Conservation (phyloP, 2,329 filamentous ascomycete species). For the Aspergillaceae sp. region DNA sequence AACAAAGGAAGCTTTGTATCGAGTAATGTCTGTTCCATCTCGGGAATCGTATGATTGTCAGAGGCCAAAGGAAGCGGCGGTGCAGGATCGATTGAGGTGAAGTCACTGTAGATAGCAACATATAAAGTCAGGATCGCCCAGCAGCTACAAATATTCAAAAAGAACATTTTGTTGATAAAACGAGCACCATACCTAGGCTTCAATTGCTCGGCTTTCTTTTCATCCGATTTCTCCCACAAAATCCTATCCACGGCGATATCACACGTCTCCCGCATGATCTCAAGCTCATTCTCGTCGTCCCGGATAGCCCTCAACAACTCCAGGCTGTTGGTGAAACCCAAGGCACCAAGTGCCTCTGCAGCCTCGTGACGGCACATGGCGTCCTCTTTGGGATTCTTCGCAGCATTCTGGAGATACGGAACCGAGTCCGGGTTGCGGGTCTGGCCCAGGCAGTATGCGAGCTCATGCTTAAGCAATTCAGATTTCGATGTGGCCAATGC, state of each 20-base stretch:
- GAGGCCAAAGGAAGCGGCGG: slow-evolving; percentile 70
- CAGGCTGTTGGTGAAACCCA: slow-evolving; percentile 67
- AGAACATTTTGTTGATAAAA: background rate
- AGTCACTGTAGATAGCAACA: slow-evolving; percentile 56
- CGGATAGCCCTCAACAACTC: slow-evolving; percentile 63
- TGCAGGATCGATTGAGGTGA: slow-evolving; percentile 89
- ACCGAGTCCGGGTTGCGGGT: slow-evolving; percentile 69
- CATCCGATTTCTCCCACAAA: slow-evolving; percentile 77
- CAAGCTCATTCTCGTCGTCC: slow-evolving; percentile 65
- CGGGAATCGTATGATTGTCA: slow-evolving; percentile 55
- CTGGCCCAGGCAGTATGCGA: slow-evolving; percentile 94
- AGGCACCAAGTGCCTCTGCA: slow-evolving; percentile 83
- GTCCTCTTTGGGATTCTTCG: slow-evolving; percentile 75
- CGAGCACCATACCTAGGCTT: slow-evolving; percentile 59
- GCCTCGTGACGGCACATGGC: slow-evolving; percentile 95
- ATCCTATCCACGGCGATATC: slow-evolving; percentile 94
- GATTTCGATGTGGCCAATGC: slow-evolving; percentile 69
- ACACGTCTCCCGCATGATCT: slow-evolving; percentile 86
- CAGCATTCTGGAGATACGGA: slow-evolving; percentile 61
- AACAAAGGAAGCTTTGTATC: slow-evolving; percentile 75
- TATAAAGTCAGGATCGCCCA: slow-evolving; percentile 14
- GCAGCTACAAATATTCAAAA: background rate
- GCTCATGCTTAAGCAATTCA: slow-evolving; percentile 86
- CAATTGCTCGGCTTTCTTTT: slow-evolving; percentile 64
- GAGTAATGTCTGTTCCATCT: slow-evolving; percentile 68